phyloP scores from a whole-genome alignment of 495 filamentous ascomycete genomes.

The Extremus antarcticus region DNA sequence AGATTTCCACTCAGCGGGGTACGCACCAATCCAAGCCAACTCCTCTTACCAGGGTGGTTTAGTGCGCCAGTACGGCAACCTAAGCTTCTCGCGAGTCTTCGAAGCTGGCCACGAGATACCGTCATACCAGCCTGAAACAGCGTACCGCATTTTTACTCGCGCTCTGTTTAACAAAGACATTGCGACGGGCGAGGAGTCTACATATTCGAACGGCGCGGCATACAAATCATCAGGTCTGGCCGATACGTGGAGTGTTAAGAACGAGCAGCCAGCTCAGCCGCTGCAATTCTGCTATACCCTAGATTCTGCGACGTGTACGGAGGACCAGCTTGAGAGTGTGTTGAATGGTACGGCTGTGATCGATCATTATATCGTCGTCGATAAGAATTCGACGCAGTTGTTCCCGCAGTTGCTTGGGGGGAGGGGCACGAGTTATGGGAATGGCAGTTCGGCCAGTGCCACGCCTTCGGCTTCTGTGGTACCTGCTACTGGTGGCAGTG shows the following conservation, averaged over 20 bases:
- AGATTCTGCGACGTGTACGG: constrained; percentile 35
- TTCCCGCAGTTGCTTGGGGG: constrained; percentile 13
- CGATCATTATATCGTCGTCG: constrained; percentile 41
- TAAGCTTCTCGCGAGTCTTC: constrained; percentile 50
- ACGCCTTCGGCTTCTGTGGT: not conserved
- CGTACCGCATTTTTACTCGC: constrained; percentile 45
- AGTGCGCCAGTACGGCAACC: constrained; percentile 48
- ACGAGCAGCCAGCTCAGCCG: constrained; percentile 32
- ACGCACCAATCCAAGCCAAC: constrained; percentile 41
- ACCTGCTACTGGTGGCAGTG: not conserved
- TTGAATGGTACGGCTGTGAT: constrained; percentile 39
- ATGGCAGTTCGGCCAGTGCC: not conserved
- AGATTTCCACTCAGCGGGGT: constrained; percentile 42
- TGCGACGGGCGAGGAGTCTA: constrained; percentile 42
- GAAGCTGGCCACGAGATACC: constrained; percentile 53
- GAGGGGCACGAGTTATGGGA: not conserved
- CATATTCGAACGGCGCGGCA: constrained; percentile 23
- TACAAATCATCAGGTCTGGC: constrained; percentile 42
- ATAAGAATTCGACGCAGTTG: constrained; percentile 31
- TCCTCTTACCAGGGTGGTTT: constrained; percentile 41
- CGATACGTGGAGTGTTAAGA: constrained; percentile 43
- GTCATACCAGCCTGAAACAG: constrained; percentile 46
- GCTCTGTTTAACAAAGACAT: constrained; percentile 44
- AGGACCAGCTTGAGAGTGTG: constrained; percentile 38
- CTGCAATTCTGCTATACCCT: constrained; percentile 40